phyloP scores from a whole-genome alignment of 169 alveolate species.

The Babesia gibsoni region DNA sequence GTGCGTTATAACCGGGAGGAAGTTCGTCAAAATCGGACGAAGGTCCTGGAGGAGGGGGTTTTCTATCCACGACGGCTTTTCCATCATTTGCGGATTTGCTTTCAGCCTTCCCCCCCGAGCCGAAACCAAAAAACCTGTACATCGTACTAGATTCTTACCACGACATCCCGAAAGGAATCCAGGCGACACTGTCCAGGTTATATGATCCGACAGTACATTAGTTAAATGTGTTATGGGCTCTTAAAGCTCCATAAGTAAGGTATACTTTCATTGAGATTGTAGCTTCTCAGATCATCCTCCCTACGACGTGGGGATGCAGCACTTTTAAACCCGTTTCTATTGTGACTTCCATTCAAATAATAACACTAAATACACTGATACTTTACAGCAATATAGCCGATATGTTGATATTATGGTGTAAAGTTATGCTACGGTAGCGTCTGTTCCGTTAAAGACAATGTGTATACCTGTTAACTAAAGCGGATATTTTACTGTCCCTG shows the following conservation, averaged over 20 bases:
- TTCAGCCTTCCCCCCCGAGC: background rate
- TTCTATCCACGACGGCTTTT: background rate
- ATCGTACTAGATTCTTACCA: conserved; percentile 10
- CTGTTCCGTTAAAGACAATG: too few species aligned
- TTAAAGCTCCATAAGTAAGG: too few species aligned
- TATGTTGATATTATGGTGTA: too few species aligned
- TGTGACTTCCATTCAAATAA: too few species aligned
- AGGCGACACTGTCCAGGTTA: background rate
- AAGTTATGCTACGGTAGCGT: too few species aligned
- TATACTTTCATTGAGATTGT: too few species aligned
- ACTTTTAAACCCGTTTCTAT: too few species aligned
- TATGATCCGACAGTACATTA: background rate
- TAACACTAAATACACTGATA: too few species aligned
- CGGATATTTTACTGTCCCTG: conserved; percentile 14
- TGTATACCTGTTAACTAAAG: too few species aligned
- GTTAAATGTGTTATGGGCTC: background rate
- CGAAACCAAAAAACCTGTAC: background rate
- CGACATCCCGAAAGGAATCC: background rate
- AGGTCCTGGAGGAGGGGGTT: background rate
- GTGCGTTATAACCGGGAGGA: conserved; percentile 36
- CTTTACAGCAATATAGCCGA: too few species aligned
- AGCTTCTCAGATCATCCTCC: too few species aligned
- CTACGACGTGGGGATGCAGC: too few species aligned
- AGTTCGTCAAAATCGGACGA: background rate
- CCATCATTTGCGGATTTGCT: background rate